A percentile compares a stretch with the other conserved stretches of the same genome.
Conservation (phyloP, 2,329 filamentous ascomycete species). For the Stachybotrys elegans region DNA sequence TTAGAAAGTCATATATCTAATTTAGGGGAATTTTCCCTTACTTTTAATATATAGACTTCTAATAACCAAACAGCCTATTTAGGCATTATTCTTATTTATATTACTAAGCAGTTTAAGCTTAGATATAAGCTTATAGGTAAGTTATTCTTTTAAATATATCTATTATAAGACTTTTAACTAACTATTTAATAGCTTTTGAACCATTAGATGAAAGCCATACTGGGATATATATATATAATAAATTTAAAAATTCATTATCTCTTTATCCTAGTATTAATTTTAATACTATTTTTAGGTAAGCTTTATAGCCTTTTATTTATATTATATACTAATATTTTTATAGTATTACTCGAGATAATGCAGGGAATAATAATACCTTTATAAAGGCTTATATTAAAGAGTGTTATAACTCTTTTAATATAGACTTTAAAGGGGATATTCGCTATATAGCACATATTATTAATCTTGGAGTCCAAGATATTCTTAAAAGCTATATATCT, state of each 20-base stretch:
- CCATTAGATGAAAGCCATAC: background rate
- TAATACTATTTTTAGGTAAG: background rate
- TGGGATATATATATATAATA: background rate
- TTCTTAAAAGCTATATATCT: no score
- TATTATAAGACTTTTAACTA: background rate
- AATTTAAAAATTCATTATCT: background rate
- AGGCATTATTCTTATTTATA: background rate
- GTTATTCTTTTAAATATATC: background rate
- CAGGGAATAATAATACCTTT: no score
- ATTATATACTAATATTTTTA: no score
- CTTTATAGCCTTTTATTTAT: no score
- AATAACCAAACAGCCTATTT: background rate
- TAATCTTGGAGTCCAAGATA: no score
- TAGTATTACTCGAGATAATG: no score
- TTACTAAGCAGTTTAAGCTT: background rate
- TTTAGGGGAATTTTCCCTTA: background rate
- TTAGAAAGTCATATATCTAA: background rate
- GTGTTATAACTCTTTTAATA: no score
- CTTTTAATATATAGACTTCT: background rate
- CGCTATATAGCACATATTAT: no score
- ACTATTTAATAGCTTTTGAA: background rate
- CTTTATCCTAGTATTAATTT: background rate
- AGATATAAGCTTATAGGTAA: background rate
- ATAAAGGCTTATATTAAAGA: no score
- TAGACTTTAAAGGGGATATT: no score